Evolutionary conservation across 441 rosid species (phyloP).

Genomic region (Syzygium syzygioides): DNA sequence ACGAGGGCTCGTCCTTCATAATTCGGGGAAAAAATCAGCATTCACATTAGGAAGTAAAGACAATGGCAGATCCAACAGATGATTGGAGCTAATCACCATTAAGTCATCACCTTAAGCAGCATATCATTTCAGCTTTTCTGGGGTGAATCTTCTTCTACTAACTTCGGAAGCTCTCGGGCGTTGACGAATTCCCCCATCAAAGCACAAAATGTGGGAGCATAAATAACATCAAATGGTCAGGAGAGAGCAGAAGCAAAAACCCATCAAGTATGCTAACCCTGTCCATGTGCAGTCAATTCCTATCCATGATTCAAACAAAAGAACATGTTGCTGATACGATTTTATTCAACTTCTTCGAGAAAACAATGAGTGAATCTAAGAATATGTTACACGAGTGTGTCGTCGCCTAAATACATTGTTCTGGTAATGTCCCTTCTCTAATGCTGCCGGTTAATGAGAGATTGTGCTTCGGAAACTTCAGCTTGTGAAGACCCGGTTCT

Average conservation of each 20-base stretch:
- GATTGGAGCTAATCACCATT: background rate
- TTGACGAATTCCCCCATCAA: background rate
- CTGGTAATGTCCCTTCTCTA: background rate
- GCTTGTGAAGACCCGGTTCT: conserved; percentile 41
- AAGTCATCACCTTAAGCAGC: background rate
- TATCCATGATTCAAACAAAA: background rate
- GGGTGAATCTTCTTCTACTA: background rate
- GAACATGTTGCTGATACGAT: background rate
- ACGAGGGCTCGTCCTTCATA: background rate
- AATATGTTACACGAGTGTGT: background rate
- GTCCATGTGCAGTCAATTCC: background rate
- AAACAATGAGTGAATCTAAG: background rate
- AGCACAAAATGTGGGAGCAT: background rate
- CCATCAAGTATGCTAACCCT: background rate
- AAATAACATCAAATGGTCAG: background rate
- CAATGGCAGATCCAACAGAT: background rate
- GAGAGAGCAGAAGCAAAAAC: background rate
- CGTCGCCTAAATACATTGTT: background rate
- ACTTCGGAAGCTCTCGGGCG: background rate
- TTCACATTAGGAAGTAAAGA: background rate
- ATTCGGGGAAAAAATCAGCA: background rate
- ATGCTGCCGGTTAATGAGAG: background rate
- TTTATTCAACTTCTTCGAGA: background rate
- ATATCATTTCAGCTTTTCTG: background rate
- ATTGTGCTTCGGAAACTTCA: background rate